Conservation (phyloP, 1,284 basidiomycete genomes). For the Cerioporus squamosus region DNA sequence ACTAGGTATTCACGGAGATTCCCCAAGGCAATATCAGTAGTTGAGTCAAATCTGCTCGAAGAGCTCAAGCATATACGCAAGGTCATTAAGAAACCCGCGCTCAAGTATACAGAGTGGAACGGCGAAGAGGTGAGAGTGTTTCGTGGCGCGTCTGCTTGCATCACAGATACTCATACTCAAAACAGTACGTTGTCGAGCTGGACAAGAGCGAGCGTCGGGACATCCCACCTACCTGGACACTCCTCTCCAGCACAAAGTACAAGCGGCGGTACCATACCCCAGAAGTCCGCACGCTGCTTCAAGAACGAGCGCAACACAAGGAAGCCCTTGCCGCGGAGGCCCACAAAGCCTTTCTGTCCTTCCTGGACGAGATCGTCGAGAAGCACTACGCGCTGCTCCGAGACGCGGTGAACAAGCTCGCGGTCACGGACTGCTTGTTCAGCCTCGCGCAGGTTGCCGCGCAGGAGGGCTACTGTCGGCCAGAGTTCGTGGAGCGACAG, state of each 20-base stretch:
- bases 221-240: slow-evolving; percentile 82
- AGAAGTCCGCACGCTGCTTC: slow-evolving; percentile 64
- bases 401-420: slow-evolving; percentile 78
- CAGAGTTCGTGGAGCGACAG: slow-evolving; percentile 54
- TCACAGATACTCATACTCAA: not conserved
- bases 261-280: slow-evolving; percentile 86
- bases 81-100: slow-evolving; percentile 70
- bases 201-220: slow-evolving; percentile 69
- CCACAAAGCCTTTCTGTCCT: slow-evolving; percentile 66
- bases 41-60: slow-evolving; percentile 76
- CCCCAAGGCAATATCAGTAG: slow-evolving; percentile 53
- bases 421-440: slow-evolving; percentile 78
- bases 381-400: slow-evolving; percentile 75
- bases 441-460: slow-evolving; percentile 74
- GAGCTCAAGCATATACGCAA: slow-evolving; percentile 81
- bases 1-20: not conserved
- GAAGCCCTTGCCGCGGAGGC: slow-evolving; percentile 79
- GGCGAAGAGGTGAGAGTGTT: slow-evolving; percentile 68
- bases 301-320: slow-evolving; percentile 77
- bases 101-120: slow-evolving; percentile 74
- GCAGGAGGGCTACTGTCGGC: slow-evolving; percentile 76
- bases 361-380: slow-evolving; percentile 70
- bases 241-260: slow-evolving; percentile 81
- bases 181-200: slow-evolving; percentile 79
- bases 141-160: not conserved